phyloP scores from a whole-genome alignment of 805 yeast genomes.

The Ogataea paraovalis region DNA sequence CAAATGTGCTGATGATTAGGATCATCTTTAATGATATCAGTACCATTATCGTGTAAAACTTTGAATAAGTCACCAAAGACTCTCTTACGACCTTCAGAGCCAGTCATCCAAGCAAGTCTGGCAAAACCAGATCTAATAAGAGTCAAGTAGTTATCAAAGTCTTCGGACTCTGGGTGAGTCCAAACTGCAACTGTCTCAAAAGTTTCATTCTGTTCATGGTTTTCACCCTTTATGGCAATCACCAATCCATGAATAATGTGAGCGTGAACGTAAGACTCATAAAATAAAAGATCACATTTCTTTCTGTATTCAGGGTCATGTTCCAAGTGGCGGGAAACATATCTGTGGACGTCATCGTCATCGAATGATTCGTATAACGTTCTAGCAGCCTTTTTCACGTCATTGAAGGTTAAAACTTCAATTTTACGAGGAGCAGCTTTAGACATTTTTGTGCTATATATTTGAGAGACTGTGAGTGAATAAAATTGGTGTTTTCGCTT shows the following conservation, averaged over 20 bases:
- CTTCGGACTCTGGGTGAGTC: conserved; percentile 44
- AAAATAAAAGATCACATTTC: conserved; percentile 38
- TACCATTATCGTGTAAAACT: conserved; percentile 45
- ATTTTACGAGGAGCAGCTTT: conserved; percentile 14
- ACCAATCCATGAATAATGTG: conserved; percentile 49
- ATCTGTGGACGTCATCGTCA: conserved; percentile 32
- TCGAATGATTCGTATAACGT: conserved; percentile 34
- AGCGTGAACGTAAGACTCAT: conserved; percentile 48
- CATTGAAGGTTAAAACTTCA: conserved; percentile 27
- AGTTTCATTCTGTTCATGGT: conserved; percentile 25
- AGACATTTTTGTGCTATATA: neutral
- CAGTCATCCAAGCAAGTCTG: conserved; percentile 45
- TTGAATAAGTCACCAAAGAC: conserved; percentile 49
- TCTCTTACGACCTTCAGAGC: conserved; percentile 44
- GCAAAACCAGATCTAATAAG: conserved; percentile 52
- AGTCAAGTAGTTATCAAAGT: conserved; percentile 43
- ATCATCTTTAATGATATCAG: conserved; percentile 41
- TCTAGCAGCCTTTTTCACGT: conserved; percentile 32
- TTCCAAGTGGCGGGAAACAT: conserved; percentile 31
- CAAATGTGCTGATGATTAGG: conserved; percentile 26
- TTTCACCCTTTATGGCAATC: conserved; percentile 45
- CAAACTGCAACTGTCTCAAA: conserved; percentile 56
- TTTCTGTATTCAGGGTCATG: conserved; percentile 28
- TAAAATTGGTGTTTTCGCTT: neutral
- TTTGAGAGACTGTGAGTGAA: neutral